Evolutionary conservation across 495 filamentous ascomycete genomes (phyloP), one percentile per base, ranked within the genome.

Genomic region (Hamigera avellanea): DNA sequence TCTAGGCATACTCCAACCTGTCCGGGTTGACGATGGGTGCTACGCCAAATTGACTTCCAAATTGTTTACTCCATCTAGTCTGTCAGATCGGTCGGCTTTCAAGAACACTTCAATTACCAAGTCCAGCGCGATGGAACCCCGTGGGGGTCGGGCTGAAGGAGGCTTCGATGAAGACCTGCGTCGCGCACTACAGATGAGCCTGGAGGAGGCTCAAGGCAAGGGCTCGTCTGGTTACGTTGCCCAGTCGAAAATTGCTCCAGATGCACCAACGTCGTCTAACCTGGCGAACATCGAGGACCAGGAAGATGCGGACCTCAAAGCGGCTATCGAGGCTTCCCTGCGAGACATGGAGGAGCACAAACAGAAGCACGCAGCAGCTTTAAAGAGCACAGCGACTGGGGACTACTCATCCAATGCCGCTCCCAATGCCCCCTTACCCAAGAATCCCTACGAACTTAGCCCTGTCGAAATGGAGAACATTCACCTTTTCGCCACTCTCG

Each of bases 261-360:
- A 54, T 13, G 50, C 54, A 17, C 32, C 48, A 2, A 49, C 47
- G 25, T 26, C 15, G 8, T 33, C 26, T 37, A 30, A 16, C 14
- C 17, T 36, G 19, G 8, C 48, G 43, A 18, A 30, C 45, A 8
- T 46, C 39, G 72, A 73, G 27, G 87, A 95, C 36, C 93, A 98
- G 26, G 87, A 95, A 37, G 91, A 98, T 54, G 78, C 86, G 12
- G 88, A 98, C 52, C 62, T 98, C 26, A 93, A 93, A 52, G 88
- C 91, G 26, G 91, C 91, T 9, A 96, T 98, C 52, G 89, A 87
- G 23, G 91, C 93, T 16, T 95, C 89, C n/a, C 57, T 98, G 31
- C 80, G 81, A 31, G 91, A 98, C 53, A 95, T 96, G 89, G 91
- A 98, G 61, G 80, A 93, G 53, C 93, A 98, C 46, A 96, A 96